A percentile compares a stretch with the other conserved stretches of the same genome.
phyloP scores from a whole-genome alignment of 805 yeast genomes.

The Candida krabiensis region DNA sequence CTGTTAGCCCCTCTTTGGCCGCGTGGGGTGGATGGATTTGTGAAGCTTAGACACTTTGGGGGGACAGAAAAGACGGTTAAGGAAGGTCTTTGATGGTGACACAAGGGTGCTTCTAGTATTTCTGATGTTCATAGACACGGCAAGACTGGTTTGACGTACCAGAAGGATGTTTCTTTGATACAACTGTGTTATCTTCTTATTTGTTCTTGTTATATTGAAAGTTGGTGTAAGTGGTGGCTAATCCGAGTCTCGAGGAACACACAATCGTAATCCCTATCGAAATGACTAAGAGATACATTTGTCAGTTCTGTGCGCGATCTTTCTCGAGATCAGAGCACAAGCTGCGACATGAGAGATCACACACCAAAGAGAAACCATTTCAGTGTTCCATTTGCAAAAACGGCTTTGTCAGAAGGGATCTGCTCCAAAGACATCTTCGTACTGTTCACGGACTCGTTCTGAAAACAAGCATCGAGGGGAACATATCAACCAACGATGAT shows the following conservation, averaged over 20 bases:
- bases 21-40: not conserved
- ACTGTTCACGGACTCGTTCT: conserved; percentile 61
- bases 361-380: conserved; percentile 79
- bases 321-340: conserved; percentile 80
- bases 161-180: no score
- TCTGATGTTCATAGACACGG: no score
- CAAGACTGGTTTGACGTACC: no score
- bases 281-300: conserved; percentile 66
- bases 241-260: no score
- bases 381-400: conserved; percentile 68
- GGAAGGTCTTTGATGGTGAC: no score
- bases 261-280: no score
- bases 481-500: conserved; percentile 24
- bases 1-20: not conserved
- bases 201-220: no score
- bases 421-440: conserved; percentile 72
- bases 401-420: conserved; percentile 75
- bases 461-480: conserved; percentile 28
- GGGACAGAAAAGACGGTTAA: no score
- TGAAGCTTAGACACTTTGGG: no score
- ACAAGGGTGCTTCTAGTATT: no score
- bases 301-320: conserved; percentile 78
- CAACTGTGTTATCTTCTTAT: no score
- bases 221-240: no score
- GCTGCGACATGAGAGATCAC: conserved; percentile 76